Base-by-base conservation (phyloP, 1,284 basidiomycete genomes). In the Cutaneotrichosporon cutaneum region DNA sequence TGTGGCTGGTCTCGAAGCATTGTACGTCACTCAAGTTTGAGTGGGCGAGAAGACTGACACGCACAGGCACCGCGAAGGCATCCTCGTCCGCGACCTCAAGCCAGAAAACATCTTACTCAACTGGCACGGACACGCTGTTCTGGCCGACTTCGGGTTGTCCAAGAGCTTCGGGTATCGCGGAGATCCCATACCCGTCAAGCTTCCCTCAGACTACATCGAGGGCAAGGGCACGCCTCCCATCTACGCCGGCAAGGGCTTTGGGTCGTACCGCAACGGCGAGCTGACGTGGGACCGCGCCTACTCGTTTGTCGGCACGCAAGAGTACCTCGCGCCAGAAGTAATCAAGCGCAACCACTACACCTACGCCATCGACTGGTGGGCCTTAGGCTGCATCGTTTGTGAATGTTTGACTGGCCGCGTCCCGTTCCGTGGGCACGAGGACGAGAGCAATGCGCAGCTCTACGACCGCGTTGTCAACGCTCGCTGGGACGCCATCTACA, bases 321-420 rank as follows among this genome's bases (percentile, higher is more conserved):
- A 96, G 77, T 97, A 97, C 73, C 85, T 97, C 18, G 72, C 92
- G 18, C 92, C 92, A 0, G 92, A 95, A 77, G 92, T 98, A 56
- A 92, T 98, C 70, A 89, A 93, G 72, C 90, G 93, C 4, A 80
- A 90, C 67, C 86, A 90, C 21, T 97, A 98, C 78, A 89, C 89
- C 66, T 97, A 94, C 73, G 91, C 94, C 70, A 92, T 95, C 22
- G 94, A 98, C 76, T 95, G 93, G 91, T 98, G 94, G 94, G 90
- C 90, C 67, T 90, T 96, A 72, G 94, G 94, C 21, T 97, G 94
- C 64, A 96, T 98, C 89, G 82, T 97, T 61, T 94, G 90, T 77
- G 95, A 98, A 82, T 94, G 95, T 87, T 63, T 80, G 56, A 72
- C 76, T 14, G 78, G 78, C 5, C 62, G 72, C 18, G 79, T 79